Base-by-base conservation (phyloP, 805 yeast genomes). In the Zygotorulaspora danielsina region DNA sequence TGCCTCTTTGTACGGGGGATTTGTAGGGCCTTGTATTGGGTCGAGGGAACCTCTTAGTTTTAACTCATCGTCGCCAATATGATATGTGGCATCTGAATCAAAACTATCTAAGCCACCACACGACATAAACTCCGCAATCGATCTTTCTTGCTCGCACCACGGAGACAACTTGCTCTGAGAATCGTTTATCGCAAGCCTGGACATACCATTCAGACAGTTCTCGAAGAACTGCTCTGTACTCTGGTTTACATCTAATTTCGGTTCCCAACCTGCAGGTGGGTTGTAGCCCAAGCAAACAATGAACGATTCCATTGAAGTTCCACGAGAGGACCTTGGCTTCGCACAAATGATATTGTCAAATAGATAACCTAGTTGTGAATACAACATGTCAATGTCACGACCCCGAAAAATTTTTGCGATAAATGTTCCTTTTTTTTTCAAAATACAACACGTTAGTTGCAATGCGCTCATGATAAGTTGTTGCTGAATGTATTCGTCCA, bases 331-430 rank as follows among this genome's bases (percentile, higher is more conserved):
- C 53, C 97, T 73, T 13, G 98, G 98, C 58, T 93, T 93, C 4
- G 97, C 97, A 64, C 98, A 93, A 1, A 89, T 76, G 16, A 93
- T 96, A 44, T 73, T 75, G 25, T 83, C 93, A 59, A 93, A 93
- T 20, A 93, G 65, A 48, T 78, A 78, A 3, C 97, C 88, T 21
- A 93, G 67, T 61, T 93, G 97, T n/a, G 94, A 81, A 61, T 93
- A 93, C 63, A 93, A 69, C 52, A 93, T 71, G 56, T 93, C 97
- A 36, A 93, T 90, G 57, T 93, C 97, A 53, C 97, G 71, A 8
- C 98, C 98, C 54, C 98, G 72, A 65, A 93, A 93, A 38, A 93
- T 88, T 66, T 93, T 93, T 34, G 98, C 98, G 19, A 89, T 95
- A 67, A 93, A 93, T 0, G 83, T 71, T 37, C 98, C 98, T 25